phyloP scores from a whole-genome alignment of 169 alveolate species.

The Perkinsus marinus region DNA sequence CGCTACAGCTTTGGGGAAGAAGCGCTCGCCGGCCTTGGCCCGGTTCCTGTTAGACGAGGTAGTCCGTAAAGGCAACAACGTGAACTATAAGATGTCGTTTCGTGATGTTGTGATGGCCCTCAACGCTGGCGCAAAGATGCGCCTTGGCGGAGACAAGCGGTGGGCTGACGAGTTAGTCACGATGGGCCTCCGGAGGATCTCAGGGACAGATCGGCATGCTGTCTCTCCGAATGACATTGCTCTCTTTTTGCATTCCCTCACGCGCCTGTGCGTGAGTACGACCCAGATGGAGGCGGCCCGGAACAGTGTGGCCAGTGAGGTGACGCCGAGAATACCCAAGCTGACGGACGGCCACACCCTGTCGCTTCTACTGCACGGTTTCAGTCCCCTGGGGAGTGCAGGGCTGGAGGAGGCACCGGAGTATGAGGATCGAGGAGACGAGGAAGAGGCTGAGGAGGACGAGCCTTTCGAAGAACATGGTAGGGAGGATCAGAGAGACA shows the following conservation, averaged over 20 bases:
- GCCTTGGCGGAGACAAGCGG: background rate
- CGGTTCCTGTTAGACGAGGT: background rate
- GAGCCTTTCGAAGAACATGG: background rate
- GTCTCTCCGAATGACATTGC: background rate
- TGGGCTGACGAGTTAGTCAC: background rate
- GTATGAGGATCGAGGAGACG: background rate
- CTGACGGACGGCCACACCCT: background rate
- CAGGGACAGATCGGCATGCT: background rate
- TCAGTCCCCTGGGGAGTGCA: background rate
- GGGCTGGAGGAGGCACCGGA: background rate
- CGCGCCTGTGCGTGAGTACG: background rate
- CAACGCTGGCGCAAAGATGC: background rate
- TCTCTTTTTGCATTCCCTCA: background rate
- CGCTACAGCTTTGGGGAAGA: background rate
- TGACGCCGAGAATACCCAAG: background rate
- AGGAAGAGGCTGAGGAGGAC: background rate
- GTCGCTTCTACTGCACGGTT: background rate
- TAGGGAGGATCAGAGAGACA: background rate
- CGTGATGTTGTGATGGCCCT: background rate
- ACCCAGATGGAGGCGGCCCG: background rate
- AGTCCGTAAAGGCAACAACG: background rate
- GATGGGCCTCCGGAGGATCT: background rate
- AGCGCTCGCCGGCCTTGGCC: background rate
- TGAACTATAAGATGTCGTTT: background rate
- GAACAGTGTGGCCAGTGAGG: background rate